These are phyloP conservation scores for Cryoendolithus antarcticus DNA, from an alignment of 2,329 filamentous ascomycete genomes.

Conservation along the genomic window DNA sequence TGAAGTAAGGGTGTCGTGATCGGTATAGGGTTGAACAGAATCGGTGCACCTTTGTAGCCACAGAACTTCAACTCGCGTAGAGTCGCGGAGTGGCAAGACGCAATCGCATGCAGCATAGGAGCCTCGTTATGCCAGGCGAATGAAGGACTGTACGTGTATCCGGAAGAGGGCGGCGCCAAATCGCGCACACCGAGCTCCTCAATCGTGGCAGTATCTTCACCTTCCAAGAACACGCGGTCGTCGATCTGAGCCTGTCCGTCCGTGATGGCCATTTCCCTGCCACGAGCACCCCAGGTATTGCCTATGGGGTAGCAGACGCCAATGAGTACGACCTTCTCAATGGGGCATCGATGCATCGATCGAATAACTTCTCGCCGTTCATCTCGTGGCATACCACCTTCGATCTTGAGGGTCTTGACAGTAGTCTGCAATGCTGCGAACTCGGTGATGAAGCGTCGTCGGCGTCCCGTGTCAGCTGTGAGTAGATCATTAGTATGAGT, in stretches of 20 bases:
- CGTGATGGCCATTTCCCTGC: slow-evolving; percentile 1
- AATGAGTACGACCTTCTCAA: slow-evolving; percentile 35
- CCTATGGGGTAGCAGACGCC: slow-evolving; percentile 31
- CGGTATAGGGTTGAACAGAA: slow-evolving; percentile 26
- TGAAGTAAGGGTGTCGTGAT: slow-evolving; percentile 28
- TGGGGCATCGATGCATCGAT: slow-evolving; percentile 28
- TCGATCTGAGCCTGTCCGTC: slow-evolving; percentile 6
- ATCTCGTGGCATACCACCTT: slow-evolving; percentile 35
- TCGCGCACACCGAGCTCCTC: slow-evolving; percentile 12
- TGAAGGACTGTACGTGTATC: slow-evolving; percentile 23
- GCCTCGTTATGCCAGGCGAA: slow-evolving; percentile 30
- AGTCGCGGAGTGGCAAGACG: slow-evolving; percentile 27
- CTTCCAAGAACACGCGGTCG: slow-evolving; percentile 16
- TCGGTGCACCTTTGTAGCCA: slow-evolving; percentile 32
- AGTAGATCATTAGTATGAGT: background rate
- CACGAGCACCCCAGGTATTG: slow-evolving; percentile 32
- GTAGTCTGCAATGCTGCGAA: slow-evolving; percentile 31
- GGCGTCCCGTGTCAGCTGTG: background rate
- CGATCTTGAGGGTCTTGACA: slow-evolving; percentile 33
- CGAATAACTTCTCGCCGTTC: slow-evolving; percentile 34
- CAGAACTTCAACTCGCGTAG: slow-evolving; percentile 36
- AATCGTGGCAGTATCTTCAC: slow-evolving; percentile 20
- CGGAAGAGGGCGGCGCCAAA: slow-evolving; percentile 8
- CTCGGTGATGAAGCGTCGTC: slow-evolving; percentile 28
- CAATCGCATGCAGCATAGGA: slow-evolving; percentile 31